These are phyloP conservation scores for Cicer judaicum DNA, from an alignment of 306 rosid genomes.

Conservation along the genomic window DNA sequence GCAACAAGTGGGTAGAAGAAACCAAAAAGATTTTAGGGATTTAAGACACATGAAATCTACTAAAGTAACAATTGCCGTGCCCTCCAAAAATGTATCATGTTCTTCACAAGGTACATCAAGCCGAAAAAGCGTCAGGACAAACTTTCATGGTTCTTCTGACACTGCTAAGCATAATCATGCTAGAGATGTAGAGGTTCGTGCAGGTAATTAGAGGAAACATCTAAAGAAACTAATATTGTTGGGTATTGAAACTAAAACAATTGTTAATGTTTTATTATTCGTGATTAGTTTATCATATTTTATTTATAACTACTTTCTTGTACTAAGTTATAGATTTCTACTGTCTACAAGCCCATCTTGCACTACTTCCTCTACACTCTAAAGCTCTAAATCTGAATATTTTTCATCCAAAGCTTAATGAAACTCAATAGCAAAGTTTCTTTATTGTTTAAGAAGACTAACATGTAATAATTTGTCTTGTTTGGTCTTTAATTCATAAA, in stretches of 20 bases:
- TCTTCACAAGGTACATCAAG: constrained; percentile 44
- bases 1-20: constrained; percentile 46
- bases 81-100: constrained; percentile 40
- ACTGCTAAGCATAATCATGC: constrained; percentile 36
- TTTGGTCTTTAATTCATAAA: not conserved
- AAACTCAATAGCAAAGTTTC: not conserved
- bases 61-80: constrained; percentile 30
- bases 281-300: not conserved
- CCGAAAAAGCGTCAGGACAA: constrained; percentile 40
- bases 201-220: constrained; percentile 44
- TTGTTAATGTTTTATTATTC: not conserved
- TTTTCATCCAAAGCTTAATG: constrained; percentile 2
- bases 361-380: not conserved
- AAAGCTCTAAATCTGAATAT: not conserved
- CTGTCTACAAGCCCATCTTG: not conserved
- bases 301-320: not conserved
- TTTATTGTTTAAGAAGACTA: not conserved
- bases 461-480: not conserved
- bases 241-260: constrained; percentile 2
- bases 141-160: constrained; percentile 32
- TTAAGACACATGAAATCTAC: constrained; percentile 45
- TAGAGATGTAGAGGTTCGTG: constrained; percentile 39
- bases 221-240: not conserved
- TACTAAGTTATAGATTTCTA: not conserved
- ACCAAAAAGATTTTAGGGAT: constrained; percentile 49